phyloP scores from a whole-genome alignment of 1,284 basidiomycete species.

The Ganoderma multipileum region DNA sequence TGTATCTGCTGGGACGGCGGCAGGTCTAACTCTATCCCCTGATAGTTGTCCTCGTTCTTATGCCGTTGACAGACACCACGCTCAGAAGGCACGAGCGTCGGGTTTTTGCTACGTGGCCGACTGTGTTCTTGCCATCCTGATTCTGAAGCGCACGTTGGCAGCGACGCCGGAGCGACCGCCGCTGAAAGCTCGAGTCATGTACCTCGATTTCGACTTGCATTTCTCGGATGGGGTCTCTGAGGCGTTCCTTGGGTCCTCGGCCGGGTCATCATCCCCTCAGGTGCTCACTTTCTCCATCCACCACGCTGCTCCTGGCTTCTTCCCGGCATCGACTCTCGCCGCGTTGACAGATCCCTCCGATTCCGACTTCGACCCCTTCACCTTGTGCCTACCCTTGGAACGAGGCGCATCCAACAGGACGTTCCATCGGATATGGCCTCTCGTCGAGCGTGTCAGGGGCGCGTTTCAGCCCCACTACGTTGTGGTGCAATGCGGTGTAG shows the following conservation, averaged over 20 bases:
- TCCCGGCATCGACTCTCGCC: slow-evolving; percentile 69
- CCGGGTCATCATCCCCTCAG: slow-evolving; percentile 45
- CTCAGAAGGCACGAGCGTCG: slow-evolving; percentile 74
- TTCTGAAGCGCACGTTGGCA: slow-evolving; percentile 34
- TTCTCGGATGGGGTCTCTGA: slow-evolving; percentile 89
- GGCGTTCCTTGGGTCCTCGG: slow-evolving; percentile 59
- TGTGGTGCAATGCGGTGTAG: slow-evolving; percentile 87
- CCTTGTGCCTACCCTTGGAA: slow-evolving; percentile 76
- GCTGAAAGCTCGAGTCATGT: slow-evolving; percentile 76
- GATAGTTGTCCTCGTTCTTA: slow-evolving; percentile 22
- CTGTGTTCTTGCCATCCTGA: slow-evolving; percentile 80
- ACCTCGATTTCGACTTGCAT: slow-evolving; percentile 92
- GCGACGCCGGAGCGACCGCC: slow-evolving; percentile 10
- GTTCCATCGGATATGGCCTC: slow-evolving; percentile 66
- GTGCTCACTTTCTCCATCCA: slow-evolving; percentile 88
- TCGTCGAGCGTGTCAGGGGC: slow-evolving; percentile 65
- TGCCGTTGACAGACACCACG: slow-evolving; percentile 67
- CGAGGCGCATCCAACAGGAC: slow-evolving; percentile 70
- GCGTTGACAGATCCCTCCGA: slow-evolving; percentile 50
- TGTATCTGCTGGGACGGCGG: slow-evolving; percentile 89
- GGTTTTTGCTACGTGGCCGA: slow-evolving; percentile 97
- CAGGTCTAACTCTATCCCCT: slow-evolving; percentile 47
- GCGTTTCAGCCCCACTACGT: slow-evolving; percentile 81
- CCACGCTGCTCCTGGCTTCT: slow-evolving; percentile 84
- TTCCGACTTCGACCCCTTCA: slow-evolving; percentile 69